A percentile compares a stretch with the other conserved stretches of the same genome.
Evolutionary conservation across 768 basidiomycete species (phyloP).

Genomic region (Sporobolomyces roseus): DNA sequence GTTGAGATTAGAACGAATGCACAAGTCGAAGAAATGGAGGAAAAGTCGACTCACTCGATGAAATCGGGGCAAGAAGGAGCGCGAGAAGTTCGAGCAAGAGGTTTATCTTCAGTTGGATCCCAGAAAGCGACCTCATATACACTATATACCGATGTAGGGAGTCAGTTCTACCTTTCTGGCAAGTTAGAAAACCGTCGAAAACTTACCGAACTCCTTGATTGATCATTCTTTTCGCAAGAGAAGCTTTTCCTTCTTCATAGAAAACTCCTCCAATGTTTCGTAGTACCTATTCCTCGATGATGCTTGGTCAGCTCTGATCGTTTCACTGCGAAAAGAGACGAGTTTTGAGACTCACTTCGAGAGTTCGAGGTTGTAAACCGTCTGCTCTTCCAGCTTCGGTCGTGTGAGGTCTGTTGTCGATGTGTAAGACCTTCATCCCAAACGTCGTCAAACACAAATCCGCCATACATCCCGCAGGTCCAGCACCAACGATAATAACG

Average conservation of each 20-base stretch:
- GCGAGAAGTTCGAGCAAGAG: slow-evolving; percentile 44
- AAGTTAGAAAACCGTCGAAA: too few relatives aligned
- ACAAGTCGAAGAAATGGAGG: too few relatives aligned
- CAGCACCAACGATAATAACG: slow-evolving; percentile 38
- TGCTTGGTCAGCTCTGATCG: not conserved
- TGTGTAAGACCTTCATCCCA: slow-evolving; percentile 43
- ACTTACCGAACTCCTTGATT: slow-evolving; percentile 43
- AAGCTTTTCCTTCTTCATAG: slow-evolving; percentile 40
- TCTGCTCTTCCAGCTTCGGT: slow-evolving; percentile 31
- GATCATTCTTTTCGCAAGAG: slow-evolving; percentile 44
- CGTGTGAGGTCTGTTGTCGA: slow-evolving; percentile 31
- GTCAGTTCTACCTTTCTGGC: too few relatives aligned
- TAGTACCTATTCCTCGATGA: slow-evolving; percentile 33
- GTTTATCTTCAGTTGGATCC: slow-evolving; percentile 40
- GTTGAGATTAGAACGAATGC: not conserved
- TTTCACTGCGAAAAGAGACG: not conserved
- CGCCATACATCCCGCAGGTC: slow-evolving; percentile 44
- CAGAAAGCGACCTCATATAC: slow-evolving; percentile 46
- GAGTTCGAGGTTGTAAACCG: slow-evolving; percentile 43
- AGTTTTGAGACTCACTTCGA: slow-evolving; percentile 38
- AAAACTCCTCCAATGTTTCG: slow-evolving; percentile 43
- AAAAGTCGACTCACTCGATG: slow-evolving; percentile 35
- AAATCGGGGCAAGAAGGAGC: slow-evolving; percentile 46
- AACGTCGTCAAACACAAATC: slow-evolving; percentile 41
- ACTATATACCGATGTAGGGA: not conserved